Base-by-base conservation (phyloP, 352 stramenopile genomes). In the Phytopythium ostracodes region DNA sequence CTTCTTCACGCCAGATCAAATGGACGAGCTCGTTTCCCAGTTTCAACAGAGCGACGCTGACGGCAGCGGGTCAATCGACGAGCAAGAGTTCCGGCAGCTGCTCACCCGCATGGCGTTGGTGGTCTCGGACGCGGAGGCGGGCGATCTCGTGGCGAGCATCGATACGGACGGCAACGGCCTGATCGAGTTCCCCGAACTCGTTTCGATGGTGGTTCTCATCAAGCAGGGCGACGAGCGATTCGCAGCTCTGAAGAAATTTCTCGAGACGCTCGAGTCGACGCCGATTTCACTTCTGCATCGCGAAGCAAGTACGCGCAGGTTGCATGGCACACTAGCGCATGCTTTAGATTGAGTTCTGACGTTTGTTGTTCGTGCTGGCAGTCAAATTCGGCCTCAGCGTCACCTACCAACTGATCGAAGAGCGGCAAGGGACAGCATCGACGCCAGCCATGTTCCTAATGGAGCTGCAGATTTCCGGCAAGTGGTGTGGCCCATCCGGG, bases 111-210 rank as follows among this genome's bases (percentile, higher is more conserved):
- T 89, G 66, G 71, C 70, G 42, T 62, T 89, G 24, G 59, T 71
- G 4, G 65, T 92, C 42, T 73, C 71, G 2, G 76, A 79, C 20
- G 64, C 62, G 1, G 78, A 92, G 62, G 73, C 73, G 0, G 71
- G 73, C 27, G 75, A 73, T 33, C 65, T 90, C 22, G 69, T 89
- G 18, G 66, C 63, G n/a, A 74, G 64, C 50, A 79, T 91, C 36
- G 81, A 92, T 50, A 72, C 64, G 1, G 68, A 89, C 27, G 77
- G 75, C 15, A 81, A 91, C 52, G 83, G 83, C 0, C 56, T 87
- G 17, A 69, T 92, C 36, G 76, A 88, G 35, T 89, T 89, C 47
- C 31, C 56, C 0, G 83, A 92, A 66, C 70, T 92, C 4, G 74
- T 81, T 25, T 57, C 63, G 7, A 80, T 87, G 67, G 72, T 91